Evolutionary conservation across 2,329 filamentous ascomycete species (phyloP).

Genomic region (Pseudopyricularia javanii): DNA sequence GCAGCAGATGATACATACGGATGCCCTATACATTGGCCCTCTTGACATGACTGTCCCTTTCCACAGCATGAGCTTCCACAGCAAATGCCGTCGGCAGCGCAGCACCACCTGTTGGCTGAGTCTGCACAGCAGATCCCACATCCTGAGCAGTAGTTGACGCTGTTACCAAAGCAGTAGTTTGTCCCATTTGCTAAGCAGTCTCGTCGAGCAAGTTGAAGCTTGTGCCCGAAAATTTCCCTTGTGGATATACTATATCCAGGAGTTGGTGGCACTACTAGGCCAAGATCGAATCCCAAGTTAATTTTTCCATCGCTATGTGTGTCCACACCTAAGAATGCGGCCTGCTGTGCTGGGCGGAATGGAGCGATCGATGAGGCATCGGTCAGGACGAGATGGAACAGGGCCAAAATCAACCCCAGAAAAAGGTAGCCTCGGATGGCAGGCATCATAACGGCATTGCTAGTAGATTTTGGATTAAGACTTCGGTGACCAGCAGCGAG

Average conservation of each 20-base stretch:
- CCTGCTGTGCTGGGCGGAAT: neutral
- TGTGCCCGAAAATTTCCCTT: neutral
- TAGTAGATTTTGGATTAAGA: neutral
- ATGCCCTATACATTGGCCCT: slow-evolving; percentile 13
- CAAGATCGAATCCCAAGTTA: neutral
- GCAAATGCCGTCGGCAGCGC: neutral
- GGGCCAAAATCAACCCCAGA: neutral
- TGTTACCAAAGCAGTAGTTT: neutral
- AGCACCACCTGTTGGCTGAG: neutral
- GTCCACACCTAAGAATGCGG: neutral
- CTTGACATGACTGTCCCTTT: slow-evolving; percentile 15
- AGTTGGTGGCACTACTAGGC: neutral
- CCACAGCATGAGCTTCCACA: slow-evolving; percentile 18
- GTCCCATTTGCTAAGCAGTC: neutral
- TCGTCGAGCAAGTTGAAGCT: neutral
- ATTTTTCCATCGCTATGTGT: neutral
- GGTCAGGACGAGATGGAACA: neutral
- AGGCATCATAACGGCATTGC: neutral
- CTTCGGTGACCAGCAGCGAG: neutral
- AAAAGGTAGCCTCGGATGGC: neutral
- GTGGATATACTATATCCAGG: neutral
- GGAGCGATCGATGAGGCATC: neutral
- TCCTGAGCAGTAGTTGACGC: neutral
- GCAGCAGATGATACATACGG: slow-evolving; percentile 4
- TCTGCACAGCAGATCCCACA: neutral